Conservation (phyloP, 345 rosid genomes). For the Populus pruinosa region DNA sequence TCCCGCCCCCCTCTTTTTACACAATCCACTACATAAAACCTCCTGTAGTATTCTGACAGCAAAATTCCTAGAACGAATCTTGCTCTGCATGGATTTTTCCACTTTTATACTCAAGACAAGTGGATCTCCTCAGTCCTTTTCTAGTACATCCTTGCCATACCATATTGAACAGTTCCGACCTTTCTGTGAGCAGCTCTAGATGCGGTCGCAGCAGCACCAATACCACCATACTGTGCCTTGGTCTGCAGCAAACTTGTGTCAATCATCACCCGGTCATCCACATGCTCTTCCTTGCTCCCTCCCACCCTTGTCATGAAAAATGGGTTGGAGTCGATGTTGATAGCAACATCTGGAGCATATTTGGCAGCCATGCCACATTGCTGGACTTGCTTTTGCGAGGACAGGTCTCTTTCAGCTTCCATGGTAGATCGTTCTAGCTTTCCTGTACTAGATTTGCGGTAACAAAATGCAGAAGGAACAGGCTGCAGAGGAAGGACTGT, state of each 20-base stretch:
- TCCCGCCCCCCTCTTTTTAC: background rate
- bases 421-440: constrained; percentile 49
- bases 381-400: constrained; percentile 52
- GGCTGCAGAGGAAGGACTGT: constrained; percentile 45
- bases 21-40: background rate
- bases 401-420: constrained; percentile 46
- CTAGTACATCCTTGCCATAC: constrained; percentile 68
- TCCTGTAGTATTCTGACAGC: background rate
- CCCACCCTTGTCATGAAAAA: constrained; percentile 67
- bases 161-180: constrained; percentile 72
- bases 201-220: constrained; percentile 43
- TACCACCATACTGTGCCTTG: constrained; percentile 55
- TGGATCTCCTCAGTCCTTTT: background rate
- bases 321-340: constrained; percentile 74
- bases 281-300: constrained; percentile 49
- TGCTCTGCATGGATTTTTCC: background rate
- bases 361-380: constrained; percentile 54
- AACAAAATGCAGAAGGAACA: constrained; percentile 38
- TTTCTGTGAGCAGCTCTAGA: constrained; percentile 53
- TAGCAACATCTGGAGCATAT: constrained; percentile 63
- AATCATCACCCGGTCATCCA: constrained; percentile 48
- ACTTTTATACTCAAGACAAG: background rate
- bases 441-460: constrained; percentile 42
- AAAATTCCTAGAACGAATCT: background rate
- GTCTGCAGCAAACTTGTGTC: constrained; percentile 63